Percentiles rank a stretch among this genome's conserved stretches.
Conservation (phyloP, 495 filamentous ascomycete species). For the Penicillium canescens region DNA sequence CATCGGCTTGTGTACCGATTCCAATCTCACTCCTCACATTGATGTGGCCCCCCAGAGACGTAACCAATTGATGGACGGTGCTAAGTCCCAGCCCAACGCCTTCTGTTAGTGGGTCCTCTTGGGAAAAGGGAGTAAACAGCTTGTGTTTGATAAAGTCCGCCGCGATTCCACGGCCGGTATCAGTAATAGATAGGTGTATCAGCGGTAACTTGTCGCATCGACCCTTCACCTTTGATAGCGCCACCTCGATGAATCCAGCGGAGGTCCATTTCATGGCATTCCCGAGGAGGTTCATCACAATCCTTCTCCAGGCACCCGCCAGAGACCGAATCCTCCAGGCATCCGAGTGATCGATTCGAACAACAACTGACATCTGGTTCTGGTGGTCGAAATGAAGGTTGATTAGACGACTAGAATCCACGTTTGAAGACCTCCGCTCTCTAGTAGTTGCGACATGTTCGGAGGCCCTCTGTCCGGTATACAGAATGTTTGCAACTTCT, state of each 20-base stretch:
- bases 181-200: constrained; percentile 53
- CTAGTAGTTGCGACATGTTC: neutral
- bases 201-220: constrained; percentile 15
- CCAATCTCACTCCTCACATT: constrained; percentile 57
- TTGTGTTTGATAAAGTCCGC: constrained; percentile 64
- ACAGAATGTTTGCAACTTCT: constrained; percentile 60
- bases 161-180: constrained; percentile 68
- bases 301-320: constrained; percentile 61
- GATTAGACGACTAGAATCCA: neutral
- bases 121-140: constrained; percentile 68
- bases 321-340: constrained; percentile 58
- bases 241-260: constrained; percentile 59
- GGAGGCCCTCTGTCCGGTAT: constrained; percentile 42
- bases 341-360: constrained; percentile 53
- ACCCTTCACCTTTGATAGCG: constrained; percentile 38
- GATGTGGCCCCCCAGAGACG: constrained; percentile 59
- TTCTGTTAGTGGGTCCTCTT: constrained; percentile 64
- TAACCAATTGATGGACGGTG: constrained; percentile 66
- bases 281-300: constrained; percentile 72
- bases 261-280: constrained; percentile 71
- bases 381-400: neutral
- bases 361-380: constrained; percentile 44
- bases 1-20: constrained; percentile 59
- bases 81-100: constrained; percentile 71
- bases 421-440: neutral